Percentiles rank a stretch among this genome's conserved stretches.
phyloP scores from a whole-genome alignment of 2,329 filamentous ascomycete species.

The Aspergillus jensenii region DNA sequence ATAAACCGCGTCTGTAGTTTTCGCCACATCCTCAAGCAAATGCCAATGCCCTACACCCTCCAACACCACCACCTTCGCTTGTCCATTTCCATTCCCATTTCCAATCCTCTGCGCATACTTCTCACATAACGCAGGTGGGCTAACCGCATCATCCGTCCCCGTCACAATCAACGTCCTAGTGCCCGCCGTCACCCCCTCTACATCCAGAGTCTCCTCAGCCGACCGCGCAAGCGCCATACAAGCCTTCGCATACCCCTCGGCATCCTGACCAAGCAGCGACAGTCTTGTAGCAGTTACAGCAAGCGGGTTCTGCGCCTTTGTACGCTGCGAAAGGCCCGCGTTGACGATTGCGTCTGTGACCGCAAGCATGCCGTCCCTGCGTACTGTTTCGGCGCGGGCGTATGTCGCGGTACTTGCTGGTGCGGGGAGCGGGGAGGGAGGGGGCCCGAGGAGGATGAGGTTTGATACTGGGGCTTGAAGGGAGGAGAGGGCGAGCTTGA shows the following conservation, averaged over 20 bases:
- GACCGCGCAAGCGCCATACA: conserved; percentile 50
- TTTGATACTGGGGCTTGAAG: conserved; percentile 44
- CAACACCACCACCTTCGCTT: conserved; percentile 30
- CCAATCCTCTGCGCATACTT: conserved; percentile 23
- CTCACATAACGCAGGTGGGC: conserved; percentile 36
- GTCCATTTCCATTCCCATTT: neutral
- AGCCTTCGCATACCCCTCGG: conserved; percentile 57
- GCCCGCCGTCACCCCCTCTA: conserved; percentile 30
- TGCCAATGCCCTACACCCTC: conserved; percentile 53
- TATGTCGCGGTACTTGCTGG: conserved; percentile 29
- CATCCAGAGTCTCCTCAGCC: conserved; percentile 26
- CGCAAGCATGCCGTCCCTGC: conserved; percentile 46
- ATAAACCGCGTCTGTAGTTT: neutral
- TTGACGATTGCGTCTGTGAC: conserved; percentile 43
- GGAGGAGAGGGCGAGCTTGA: conserved; percentile 38
- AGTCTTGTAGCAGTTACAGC: conserved; percentile 44
- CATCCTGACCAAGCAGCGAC: conserved; percentile 49
- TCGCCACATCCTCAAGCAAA: conserved; percentile 48
- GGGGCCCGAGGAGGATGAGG: conserved; percentile 51
- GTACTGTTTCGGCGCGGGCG: conserved; percentile 42
- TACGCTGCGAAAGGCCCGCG: conserved; percentile 38
- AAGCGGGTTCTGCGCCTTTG: conserved; percentile 40
- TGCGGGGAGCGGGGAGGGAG: conserved; percentile 46
- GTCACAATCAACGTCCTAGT: conserved; percentile 43
- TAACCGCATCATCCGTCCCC: conserved; percentile 48